A percentile compares a stretch with the other conserved stretches of the same genome.
Evolutionary conservation across 768 basidiomycete species (phyloP).

Genomic region (Baorangia bicolor): DNA sequence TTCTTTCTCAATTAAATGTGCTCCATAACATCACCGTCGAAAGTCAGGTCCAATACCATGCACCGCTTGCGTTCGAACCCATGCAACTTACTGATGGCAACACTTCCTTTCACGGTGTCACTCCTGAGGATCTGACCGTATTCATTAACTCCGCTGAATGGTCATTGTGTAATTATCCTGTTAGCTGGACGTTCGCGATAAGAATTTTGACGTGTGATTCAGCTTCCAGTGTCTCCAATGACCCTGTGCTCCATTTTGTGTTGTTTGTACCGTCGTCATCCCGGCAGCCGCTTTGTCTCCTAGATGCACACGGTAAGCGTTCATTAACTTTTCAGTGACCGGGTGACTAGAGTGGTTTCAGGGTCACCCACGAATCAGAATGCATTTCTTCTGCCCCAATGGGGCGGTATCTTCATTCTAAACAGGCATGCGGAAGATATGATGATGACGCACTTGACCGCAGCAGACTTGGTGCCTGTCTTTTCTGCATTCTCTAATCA

Average conservation of each 20-base stretch:
- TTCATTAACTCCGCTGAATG: slow-evolving; percentile 97
- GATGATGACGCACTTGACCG: slow-evolving; percentile 32
- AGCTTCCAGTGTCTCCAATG: slow-evolving; percentile 93
- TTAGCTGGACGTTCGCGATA: not conserved
- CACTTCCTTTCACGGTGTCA: slow-evolving; percentile 52
- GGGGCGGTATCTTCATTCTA: slow-evolving; percentile 83
- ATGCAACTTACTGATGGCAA: slow-evolving; percentile 32
- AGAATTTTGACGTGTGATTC: slow-evolving; percentile 2
- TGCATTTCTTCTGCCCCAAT: slow-evolving; percentile 90
- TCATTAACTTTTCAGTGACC: slow-evolving; percentile 5
- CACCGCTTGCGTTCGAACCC: slow-evolving; percentile 83
- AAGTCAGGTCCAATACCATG: slow-evolving; percentile 91
- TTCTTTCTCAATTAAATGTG: slow-evolving; percentile 54
- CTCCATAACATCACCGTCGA: slow-evolving; percentile 93
- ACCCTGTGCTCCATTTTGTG: slow-evolving; percentile 92
- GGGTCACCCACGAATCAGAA: slow-evolving; percentile 49
- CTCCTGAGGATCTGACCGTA: slow-evolving; percentile 81
- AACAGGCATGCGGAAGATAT: slow-evolving; percentile 47
- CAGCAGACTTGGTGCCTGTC: slow-evolving; percentile 44
- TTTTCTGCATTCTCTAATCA: slow-evolving; percentile 72
- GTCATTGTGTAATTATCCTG: slow-evolving; percentile 69
- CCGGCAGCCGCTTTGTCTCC: slow-evolving; percentile 70
- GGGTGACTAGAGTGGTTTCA: slow-evolving; percentile 26
- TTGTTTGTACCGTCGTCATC: slow-evolving; percentile 76
- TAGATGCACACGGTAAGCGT: slow-evolving; percentile 49